Evolutionary conservation across 192 early-diverging fungal species (phyloP).

Genomic region (Coemansia sp.): DNA sequence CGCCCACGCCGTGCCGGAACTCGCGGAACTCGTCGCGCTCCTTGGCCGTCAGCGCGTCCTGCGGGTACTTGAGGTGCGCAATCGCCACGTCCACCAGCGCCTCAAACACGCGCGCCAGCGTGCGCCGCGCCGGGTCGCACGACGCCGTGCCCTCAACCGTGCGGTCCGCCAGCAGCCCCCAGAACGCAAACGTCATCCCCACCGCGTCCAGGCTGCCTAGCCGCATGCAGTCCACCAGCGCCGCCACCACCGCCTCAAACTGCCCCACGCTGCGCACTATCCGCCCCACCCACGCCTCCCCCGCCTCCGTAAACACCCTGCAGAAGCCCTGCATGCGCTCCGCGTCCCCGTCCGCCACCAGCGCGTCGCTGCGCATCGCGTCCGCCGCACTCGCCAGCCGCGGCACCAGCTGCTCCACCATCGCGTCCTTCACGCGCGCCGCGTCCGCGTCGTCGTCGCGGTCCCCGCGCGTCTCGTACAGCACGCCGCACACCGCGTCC

Average conservation of each 20-base stretch:
- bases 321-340: slow-evolving; percentile 81
- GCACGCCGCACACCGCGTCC: slow-evolving; percentile 80
- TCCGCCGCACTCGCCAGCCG: slow-evolving; percentile 41
- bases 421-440: slow-evolving; percentile 56
- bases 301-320: slow-evolving; percentile 86
- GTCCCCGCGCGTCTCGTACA: slow-evolving; percentile 61
- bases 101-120: slow-evolving; percentile 62
- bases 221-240: slow-evolving; percentile 78
- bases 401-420: slow-evolving; percentile 60
- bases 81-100: slow-evolving; percentile 83
- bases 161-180: slow-evolving; percentile 76
- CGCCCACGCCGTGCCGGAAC: slow-evolving; percentile 95
- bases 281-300: slow-evolving; percentile 78
- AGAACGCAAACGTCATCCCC: slow-evolving; percentile 88
- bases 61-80: slow-evolving; percentile 83
- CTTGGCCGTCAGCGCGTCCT: slow-evolving; percentile 65
- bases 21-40: slow-evolving; percentile 97
- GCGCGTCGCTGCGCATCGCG: slow-evolving; percentile 37
- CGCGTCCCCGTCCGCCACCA: slow-evolving; percentile 75
- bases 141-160: slow-evolving; percentile 51
- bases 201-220: slow-evolving; percentile 82
- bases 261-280: slow-evolving; percentile 67
- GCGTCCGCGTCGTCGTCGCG: slow-evolving; percentile 51
- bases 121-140: slow-evolving; percentile 55
- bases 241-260: slow-evolving; percentile 75